Base-by-base conservation (phyloP, 345 rosid genomes). In the Euphorbia tirucalli region DNA sequence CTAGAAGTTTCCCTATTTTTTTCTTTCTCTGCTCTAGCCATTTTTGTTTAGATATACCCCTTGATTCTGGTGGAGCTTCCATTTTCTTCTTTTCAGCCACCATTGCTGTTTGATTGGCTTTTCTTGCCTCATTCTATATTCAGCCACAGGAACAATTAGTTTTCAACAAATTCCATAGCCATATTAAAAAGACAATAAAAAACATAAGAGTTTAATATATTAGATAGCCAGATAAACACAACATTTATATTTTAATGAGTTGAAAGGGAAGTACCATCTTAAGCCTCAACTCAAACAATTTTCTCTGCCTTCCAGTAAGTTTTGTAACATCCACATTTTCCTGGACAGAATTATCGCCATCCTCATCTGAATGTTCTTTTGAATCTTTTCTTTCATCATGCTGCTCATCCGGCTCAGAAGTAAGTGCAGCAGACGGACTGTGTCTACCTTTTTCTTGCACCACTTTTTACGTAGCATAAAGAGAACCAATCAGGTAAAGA, bases 1-100 rank as follows among this genome's bases (percentile, higher is more conserved):
- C 96, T 18, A 90, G 81, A 76, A 95, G 82, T 74, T 91, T 92
- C 35, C 99, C 99, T 25, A 92, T 89, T 75, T 92, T 95, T 66
- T 84, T 90, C 87, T 87, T 91, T 83, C 93, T 89, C 72, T 83
- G 92, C 55, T 89, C 99, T 1, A 90, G 82, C 99, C 99, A 95
- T 79, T 95, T 92, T 71, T 95, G 90, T 75, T 95, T 95, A 25
- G 99, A 90, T 74, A 92, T 79, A 13, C 97, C 98, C 77, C 97
- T 89, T 3, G 96, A 80, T 81, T 92, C 96, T 13, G 81, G 59
- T 30, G 90, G 94, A 70, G 88, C 87, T 83, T 95, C 98, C 96
- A 88, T 87, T 79, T 80, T 90, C 84, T 92, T 92, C 88, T 88
- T 95, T 74, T 92, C 98, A 77, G 87, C 82, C 19, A 92, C 90